Evolutionary conservation across 768 basidiomycete species (phyloP).

Genomic region (Albatrellus ellisii): DNA sequence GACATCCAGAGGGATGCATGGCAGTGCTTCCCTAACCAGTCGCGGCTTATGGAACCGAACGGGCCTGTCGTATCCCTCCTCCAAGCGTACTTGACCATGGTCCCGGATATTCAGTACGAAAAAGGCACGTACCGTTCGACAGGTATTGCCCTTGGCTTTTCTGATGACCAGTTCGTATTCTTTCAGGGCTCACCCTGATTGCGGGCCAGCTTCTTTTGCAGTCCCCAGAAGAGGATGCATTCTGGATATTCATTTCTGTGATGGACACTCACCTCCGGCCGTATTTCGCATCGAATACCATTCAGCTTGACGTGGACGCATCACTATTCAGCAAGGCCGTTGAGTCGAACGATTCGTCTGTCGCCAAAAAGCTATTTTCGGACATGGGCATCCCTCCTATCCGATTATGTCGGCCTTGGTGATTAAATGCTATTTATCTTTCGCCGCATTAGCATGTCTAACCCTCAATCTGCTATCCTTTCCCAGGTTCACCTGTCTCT

Average conservation of each 20-base stretch:
- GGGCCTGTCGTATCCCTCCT: slow-evolving; percentile 38
- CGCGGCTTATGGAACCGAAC: slow-evolving; percentile 42
- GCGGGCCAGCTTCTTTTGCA: slow-evolving; percentile 61
- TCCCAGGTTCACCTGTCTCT: slow-evolving; percentile 59
- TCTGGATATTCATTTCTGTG: slow-evolving; percentile 80
- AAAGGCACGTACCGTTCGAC: slow-evolving; percentile 29
- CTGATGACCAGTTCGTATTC: neutral
- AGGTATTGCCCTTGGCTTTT: neutral
- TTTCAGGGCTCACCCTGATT: slow-evolving; percentile 51
- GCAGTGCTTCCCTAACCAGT: slow-evolving; percentile 40
- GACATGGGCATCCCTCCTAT: slow-evolving; percentile 48
- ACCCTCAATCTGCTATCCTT: neutral
- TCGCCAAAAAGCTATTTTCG: slow-evolving; percentile 56
- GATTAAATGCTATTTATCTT: slow-evolving; percentile 12
- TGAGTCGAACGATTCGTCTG: slow-evolving; percentile 42
- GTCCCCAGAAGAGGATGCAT: slow-evolving; percentile 79
- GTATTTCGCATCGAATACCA: slow-evolving; percentile 49
- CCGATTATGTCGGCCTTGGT: slow-evolving; percentile 56
- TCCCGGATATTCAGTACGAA: slow-evolving; percentile 64
- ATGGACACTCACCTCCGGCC: slow-evolving; percentile 78
- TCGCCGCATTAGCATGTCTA: no score
- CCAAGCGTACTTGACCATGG: slow-evolving; percentile 76
- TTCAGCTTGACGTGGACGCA: slow-evolving; percentile 68
- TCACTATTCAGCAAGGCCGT: slow-evolving; percentile 56
- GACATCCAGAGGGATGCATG: slow-evolving; percentile 50